These are phyloP conservation scores for Alternaria ethzedia DNA, from an alignment of 2,329 filamentous ascomycete genomes.

Conservation along the genomic window DNA sequence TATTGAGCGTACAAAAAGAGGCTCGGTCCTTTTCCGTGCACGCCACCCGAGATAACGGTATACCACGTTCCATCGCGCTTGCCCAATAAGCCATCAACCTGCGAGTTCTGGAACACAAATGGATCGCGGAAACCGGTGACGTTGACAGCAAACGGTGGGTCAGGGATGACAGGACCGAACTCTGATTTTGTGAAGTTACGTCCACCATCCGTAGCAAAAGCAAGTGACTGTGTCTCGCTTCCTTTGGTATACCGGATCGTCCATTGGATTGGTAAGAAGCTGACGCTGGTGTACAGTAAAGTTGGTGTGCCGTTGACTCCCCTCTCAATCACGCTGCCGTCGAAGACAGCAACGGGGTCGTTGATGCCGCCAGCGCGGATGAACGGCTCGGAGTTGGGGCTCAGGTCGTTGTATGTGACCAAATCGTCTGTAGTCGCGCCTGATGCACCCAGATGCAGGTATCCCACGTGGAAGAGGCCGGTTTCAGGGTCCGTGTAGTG, in stretches of 20 bases:
- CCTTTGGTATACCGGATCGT: constrained; percentile 55
- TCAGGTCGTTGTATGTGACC: constrained; percentile 51
- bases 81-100: constrained; percentile 46
- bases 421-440: constrained; percentile 50
- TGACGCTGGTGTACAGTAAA: constrained; percentile 55
- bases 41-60: constrained; percentile 49
- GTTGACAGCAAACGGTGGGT: constrained; percentile 50
- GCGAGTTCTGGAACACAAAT: constrained; percentile 50
- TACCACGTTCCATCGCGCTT: constrained; percentile 49
- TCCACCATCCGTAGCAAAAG: constrained; percentile 50
- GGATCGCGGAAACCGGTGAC: constrained; percentile 55
- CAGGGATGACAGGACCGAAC: constrained; percentile 49
- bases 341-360: constrained; percentile 55
- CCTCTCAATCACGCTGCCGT: constrained; percentile 53
- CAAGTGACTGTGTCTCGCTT: constrained; percentile 55
- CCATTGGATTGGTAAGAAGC: constrained; percentile 56
- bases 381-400: constrained; percentile 35
- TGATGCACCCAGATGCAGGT: constrained; percentile 47
- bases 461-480: constrained; percentile 55
- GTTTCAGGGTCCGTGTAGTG: constrained; percentile 55
- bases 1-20: constrained; percentile 52
- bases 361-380: constrained; percentile 50
- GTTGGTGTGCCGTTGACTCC: constrained; percentile 55
- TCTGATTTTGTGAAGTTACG: constrained; percentile 50
- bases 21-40: constrained; percentile 48